Base-by-base conservation (phyloP, 2,329 filamentous ascomycete species). In the Fusarium nodosum region DNA sequence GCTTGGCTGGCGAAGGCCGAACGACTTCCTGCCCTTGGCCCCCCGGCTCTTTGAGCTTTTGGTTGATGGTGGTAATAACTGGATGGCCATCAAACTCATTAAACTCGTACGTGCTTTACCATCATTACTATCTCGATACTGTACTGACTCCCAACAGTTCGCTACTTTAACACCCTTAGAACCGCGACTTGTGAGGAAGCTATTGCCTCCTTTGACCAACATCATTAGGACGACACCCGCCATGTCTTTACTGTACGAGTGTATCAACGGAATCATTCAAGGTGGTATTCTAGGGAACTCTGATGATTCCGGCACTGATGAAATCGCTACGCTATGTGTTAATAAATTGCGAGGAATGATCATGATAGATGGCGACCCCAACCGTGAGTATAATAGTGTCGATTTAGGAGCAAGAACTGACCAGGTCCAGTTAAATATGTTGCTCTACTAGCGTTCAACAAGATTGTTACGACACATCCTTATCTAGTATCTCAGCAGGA, bases 61-160 rank as follows among this genome's bases (percentile, higher is more conserved):
- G 28, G 94, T 97, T 15, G 92, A 97, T 64, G 91, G 94, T 58
- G 92, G 92, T 38, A 98, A 99, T 80, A 99, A 99, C 80, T 99
- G 96, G 96, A 98, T 99, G 95, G 94, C 94, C 62, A 99, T 99
- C 78, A 99, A 99, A 79, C 88, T 99, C 67, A 98, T 99, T 79
- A 99, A 99, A 81, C 86, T 99, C 68, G 93, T 95, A 44, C n/a
- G 76, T 55, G n/a, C 20, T 34, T 39, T 26, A 16, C 13, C 10
- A 12, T 11, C 9, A 4, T 9, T 26, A 3, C 7, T 24, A 15
- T 11, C 18, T 3, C 28, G 1, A 20, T 38, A 24, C 15, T 20
- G 38, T 22, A 46, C 55, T 62, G n/a, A 71, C 34, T n/a, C 33
- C 31, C 11, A 4, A 20, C 75, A 97, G 92, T 99, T 99, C 85